Evolutionary conservation across 441 rosid genomes (phyloP).

Genomic region (Rhodomyrtus psidioides): DNA sequence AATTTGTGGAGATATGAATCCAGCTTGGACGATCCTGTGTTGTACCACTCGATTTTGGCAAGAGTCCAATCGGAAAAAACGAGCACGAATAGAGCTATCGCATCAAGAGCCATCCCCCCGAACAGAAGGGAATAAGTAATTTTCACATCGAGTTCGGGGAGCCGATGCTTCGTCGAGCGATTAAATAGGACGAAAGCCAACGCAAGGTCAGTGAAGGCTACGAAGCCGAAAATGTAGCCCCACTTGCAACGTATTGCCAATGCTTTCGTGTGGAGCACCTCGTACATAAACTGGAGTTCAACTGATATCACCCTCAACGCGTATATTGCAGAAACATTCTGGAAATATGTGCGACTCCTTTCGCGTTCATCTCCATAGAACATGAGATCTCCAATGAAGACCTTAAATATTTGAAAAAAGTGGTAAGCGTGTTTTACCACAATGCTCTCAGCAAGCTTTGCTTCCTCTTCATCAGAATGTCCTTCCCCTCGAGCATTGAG

Average conservation of each 20-base stretch:
- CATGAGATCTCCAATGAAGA: not conserved
- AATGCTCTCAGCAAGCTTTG: not conserved
- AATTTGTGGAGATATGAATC: not conserved
- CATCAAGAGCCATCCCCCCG: not conserved
- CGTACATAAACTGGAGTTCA: not conserved
- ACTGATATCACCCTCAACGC: not conserved
- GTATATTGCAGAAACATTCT: fast-evolving
- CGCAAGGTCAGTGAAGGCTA: not conserved
- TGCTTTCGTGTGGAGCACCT: fast-evolving
- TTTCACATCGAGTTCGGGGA: fast-evolving
- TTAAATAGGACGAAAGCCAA: not conserved
- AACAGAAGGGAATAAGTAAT: not conserved
- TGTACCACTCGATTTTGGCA: not conserved
- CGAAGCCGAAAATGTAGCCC: not conserved
- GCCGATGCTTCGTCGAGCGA: fast-evolving
- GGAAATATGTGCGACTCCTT: fast-evolving
- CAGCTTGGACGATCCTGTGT: not conserved
- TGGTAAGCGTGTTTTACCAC: not conserved
- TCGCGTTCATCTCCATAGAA: fast-evolving
- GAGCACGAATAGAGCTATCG: not conserved
- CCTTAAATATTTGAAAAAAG: not conserved
- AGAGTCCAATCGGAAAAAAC: not conserved
- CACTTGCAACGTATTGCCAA: not conserved
- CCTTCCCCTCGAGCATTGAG: too few relatives aligned
- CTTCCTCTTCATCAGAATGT: not conserved